A percentile compares a stretch with the other conserved stretches of the same genome.
phyloP scores from a whole-genome alignment of 345 rosid species.

The Citrus maxima region DNA sequence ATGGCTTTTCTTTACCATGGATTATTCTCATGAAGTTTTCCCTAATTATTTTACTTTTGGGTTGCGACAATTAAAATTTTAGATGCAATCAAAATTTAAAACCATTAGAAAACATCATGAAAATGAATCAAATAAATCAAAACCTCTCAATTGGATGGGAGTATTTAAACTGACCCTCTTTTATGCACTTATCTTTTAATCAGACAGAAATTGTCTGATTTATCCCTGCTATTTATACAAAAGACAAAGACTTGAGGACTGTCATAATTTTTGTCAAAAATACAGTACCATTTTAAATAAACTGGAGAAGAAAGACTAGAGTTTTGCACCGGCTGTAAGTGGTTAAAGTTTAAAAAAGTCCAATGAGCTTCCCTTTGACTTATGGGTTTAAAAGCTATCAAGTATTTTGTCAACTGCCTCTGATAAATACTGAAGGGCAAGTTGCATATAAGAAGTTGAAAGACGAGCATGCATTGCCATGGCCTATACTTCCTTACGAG shows the following conservation, averaged over 20 bases:
- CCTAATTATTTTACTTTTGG: too few relatives aligned
- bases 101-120: neutral
- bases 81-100: too few relatives aligned
- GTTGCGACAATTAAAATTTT: too few relatives aligned
- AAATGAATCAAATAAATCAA: too few relatives aligned
- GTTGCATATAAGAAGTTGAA: neutral
- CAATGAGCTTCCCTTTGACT: neutral
- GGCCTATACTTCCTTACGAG: neutral
- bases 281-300: neutral
- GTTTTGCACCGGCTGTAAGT: neutral
- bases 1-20: neutral
- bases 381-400: neutral
- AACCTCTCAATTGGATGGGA: neutral
- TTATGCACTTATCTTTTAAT: neutral
- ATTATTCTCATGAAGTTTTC: neutral
- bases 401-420: neutral
- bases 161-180: neutral
- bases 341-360: neutral
- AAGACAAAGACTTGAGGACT: neutral
- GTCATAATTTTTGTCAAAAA: neutral
- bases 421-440: neutral
- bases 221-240: neutral
- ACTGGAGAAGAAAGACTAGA: neutral
- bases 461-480: neutral
- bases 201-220: neutral